Percentiles rank a stretch among this genome's conserved stretches.
phyloP scores from a whole-genome alignment of 2,329 filamentous ascomycete species.

The Botrytis elliptica region DNA sequence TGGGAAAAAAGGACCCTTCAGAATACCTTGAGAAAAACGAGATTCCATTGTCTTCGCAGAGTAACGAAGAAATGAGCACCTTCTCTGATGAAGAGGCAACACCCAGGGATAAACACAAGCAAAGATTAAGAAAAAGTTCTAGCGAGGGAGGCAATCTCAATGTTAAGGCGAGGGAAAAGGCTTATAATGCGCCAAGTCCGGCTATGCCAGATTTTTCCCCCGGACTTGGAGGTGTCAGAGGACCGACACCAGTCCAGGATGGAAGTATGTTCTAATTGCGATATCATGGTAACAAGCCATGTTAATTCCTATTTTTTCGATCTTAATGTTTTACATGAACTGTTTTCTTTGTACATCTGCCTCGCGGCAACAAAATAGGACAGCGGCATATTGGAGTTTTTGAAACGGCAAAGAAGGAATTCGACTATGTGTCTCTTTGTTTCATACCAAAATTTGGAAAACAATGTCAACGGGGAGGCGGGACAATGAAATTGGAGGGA shows the following conservation, averaged over 20 bases:
- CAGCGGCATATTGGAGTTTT: constrained; percentile 30
- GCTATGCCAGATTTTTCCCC: constrained; percentile 32
- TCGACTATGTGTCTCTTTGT: not conserved
- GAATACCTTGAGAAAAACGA: constrained; percentile 29
- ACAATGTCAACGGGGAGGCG: constrained; percentile 1
- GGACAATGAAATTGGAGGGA: not conserved
- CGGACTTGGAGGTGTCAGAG: constrained; percentile 4
- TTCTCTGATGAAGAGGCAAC: constrained; percentile 39
- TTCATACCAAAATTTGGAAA: constrained; percentile 14
- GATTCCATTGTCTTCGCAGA: constrained; percentile 35
- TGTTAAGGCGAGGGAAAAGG: constrained; percentile 32
- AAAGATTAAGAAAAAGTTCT: constrained; percentile 36
- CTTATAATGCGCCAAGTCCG: constrained; percentile 33
- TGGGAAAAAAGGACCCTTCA: constrained; percentile 29
- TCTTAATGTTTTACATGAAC: constrained; percentile 35
- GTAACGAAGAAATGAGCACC: constrained; percentile 38
- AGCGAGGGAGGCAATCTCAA: constrained; percentile 39
- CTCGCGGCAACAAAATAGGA: constrained; percentile 30
- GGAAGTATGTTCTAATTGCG: constrained; percentile 38
- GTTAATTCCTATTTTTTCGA: constrained; percentile 23
- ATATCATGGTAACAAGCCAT: constrained; percentile 20
- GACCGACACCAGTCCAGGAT: constrained; percentile 20
- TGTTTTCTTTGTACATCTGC: constrained; percentile 29
- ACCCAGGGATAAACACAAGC: constrained; percentile 26
- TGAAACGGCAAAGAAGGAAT: not conserved